Evolutionary conservation across 345 rosid genomes (phyloP).

Genomic region (Barbarea vulgaris): DNA sequence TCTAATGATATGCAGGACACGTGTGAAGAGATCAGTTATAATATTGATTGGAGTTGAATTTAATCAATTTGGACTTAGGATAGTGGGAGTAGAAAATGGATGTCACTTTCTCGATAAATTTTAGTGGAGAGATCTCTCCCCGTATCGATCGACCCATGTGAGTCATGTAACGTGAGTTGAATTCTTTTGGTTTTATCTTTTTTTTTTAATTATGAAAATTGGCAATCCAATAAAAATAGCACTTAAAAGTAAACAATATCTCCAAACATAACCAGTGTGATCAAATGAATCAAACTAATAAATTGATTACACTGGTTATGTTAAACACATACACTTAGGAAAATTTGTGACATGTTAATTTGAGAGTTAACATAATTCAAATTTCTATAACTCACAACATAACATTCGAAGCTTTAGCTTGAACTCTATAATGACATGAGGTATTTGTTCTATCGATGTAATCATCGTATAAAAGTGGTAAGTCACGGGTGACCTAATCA

Average conservation of each 20-base stretch:
- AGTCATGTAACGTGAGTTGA: slow-evolving; percentile 19
- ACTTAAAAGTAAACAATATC: neutral
- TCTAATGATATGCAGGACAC: slow-evolving; percentile 4
- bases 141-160: slow-evolving; percentile 1
- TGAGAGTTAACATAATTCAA: too few species aligned
- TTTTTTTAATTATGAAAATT: neutral
- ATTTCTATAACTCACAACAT: neutral
- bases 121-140: neutral
- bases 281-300: too few species aligned
- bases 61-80: neutral
- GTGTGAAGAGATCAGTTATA: slow-evolving; percentile 1
- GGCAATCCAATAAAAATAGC: neutral
- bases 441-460: neutral
- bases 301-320: neutral
- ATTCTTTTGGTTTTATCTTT: neutral
- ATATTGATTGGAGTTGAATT: neutral
- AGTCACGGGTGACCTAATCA: slow-evolving; percentile 24
- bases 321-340: neutral
- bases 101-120: slow-evolving; percentile 4
- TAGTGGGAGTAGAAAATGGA: slow-evolving; percentile 18
- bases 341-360: too few species aligned
- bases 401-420: neutral
- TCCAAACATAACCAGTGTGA: neutral
- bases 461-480: neutral
- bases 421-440: neutral